These are phyloP conservation scores for Saitozyma sp. DNA, from an alignment of 768 basidiomycete genomes.

Conservation along the genomic window DNA sequence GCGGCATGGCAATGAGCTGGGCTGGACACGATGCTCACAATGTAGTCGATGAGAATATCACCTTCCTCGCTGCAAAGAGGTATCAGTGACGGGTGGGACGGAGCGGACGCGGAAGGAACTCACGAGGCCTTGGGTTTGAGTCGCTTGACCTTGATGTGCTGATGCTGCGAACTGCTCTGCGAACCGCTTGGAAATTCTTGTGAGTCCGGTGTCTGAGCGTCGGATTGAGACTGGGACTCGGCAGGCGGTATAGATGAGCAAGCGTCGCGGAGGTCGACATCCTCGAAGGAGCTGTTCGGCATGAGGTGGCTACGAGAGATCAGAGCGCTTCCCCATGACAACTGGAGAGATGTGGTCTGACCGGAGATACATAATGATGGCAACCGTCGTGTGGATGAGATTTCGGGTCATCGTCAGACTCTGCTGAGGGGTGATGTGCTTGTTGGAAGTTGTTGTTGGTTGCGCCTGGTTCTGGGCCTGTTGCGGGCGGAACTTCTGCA, in stretches of 20 bases:
- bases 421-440: neutral
- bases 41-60: neutral
- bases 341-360: slow-evolving; percentile 2
- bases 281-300: neutral
- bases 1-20: neutral
- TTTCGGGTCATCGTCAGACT: neutral
- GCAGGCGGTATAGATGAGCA: too few species aligned
- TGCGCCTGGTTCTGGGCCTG: slow-evolving; percentile 8
- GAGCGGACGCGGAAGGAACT: too few species aligned
- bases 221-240: neutral
- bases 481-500: neutral
- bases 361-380: slow-evolving; percentile 18
- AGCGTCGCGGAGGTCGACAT: neutral
- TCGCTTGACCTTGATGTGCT: too few species aligned
- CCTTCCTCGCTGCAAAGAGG: neutral
- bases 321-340: too few species aligned
- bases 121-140: too few species aligned
- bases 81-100: too few species aligned
- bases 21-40: neutral
- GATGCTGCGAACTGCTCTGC: neutral
- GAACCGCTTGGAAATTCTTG: neutral
- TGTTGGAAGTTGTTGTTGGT: neutral
- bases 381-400: slow-evolving; percentile 8
- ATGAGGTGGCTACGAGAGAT: neutral
- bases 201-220: neutral